A percentile compares a stretch with the other conserved stretches of the same genome.
Conservation (phyloP, 805 yeast genomes). For the Saccharomycopsis sp. region DNA sequence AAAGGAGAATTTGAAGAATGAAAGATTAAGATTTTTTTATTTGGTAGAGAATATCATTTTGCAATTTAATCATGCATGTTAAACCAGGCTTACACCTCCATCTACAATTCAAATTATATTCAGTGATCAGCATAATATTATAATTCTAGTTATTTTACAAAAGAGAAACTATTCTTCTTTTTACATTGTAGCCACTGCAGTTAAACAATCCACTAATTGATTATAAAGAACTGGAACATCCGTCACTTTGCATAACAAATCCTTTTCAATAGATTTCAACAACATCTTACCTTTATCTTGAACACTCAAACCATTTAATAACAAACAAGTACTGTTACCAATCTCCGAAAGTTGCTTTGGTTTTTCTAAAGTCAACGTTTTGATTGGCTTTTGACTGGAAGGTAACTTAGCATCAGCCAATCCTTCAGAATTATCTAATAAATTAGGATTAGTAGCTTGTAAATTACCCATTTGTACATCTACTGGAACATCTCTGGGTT, state of each 20-base stretch:
- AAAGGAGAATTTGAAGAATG: no score
- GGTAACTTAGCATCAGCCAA: background rate
- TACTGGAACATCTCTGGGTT: constrained; percentile 66
- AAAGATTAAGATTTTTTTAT: no score
- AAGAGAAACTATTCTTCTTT: no score
- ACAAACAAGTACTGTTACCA: constrained; percentile 9
- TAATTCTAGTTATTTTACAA: no score
- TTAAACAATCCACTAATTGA: constrained; percentile 8
- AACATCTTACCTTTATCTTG: constrained; percentile 18
- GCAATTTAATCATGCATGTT: no score
- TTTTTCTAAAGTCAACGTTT: background rate
- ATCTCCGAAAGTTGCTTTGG: constrained; percentile 18
- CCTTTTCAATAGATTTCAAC: constrained; percentile 13
- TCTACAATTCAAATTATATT: no score
- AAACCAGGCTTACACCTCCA: no score
- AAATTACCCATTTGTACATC: constrained; percentile 18
- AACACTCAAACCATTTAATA: constrained; percentile 8
- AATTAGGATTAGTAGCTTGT: background rate
- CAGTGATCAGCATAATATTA: no score
- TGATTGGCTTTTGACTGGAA: background rate
- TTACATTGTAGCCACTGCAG: background rate
- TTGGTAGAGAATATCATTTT: no score
- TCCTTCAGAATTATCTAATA: no score
- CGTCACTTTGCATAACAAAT: constrained; percentile 6
- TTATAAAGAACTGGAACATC: constrained; percentile 8